Evolutionary conservation across 306 rosid genomes (phyloP), one percentile per base, ranked within the genome.

Genomic region (Cercis canadensis): DNA sequence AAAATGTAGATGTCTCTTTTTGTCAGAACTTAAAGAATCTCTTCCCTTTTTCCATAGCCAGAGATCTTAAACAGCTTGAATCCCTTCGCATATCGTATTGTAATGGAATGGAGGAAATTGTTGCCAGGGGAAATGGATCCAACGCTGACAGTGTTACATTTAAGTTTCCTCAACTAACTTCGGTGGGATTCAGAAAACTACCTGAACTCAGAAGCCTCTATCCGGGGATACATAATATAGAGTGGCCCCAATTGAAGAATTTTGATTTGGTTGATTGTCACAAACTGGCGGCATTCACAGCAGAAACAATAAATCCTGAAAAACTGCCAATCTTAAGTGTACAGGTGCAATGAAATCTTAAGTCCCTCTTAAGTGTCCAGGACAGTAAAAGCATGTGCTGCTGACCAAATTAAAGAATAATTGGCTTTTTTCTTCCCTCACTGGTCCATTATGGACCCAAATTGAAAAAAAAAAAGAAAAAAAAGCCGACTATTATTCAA

Each of bases 101-200:
- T 19, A 17, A 1, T 9, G 5, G 0, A 16, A 4, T 68, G 47
- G 24, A 53, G 51, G 52, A 54, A 39, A 53, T 68, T 19, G 43
- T 68, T 53, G 57, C 2, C 8, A 16, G 14, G 7, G 19, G 21
- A 13, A 39, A 54, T 21, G 62, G 31, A 8, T 12, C 6, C 0
- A 13, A 39, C 11, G 7, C 41, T 12, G 40, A 6, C 43, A 8
- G 10, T 37, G 10, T 37, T 6, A 5, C 6, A 6, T 68, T 54
- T 41, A 51, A 7, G 41, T 41, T 69, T 7, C 64, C 74, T 17
- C 36, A 14, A 29, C 17, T 56, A 14, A 14, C 36, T 5, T 2
- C 0, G 13, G 0, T 69, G 12, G 0, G 0, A 4, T 53, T 69
- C 2, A 0, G 0, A 0, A 0, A 11, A 0, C n/a, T 69, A 12